A percentile compares a stretch with the other conserved stretches of the same genome.
Evolutionary conservation across 257 asterid species (phyloP).

Genomic region (Gentiana straminea): DNA sequence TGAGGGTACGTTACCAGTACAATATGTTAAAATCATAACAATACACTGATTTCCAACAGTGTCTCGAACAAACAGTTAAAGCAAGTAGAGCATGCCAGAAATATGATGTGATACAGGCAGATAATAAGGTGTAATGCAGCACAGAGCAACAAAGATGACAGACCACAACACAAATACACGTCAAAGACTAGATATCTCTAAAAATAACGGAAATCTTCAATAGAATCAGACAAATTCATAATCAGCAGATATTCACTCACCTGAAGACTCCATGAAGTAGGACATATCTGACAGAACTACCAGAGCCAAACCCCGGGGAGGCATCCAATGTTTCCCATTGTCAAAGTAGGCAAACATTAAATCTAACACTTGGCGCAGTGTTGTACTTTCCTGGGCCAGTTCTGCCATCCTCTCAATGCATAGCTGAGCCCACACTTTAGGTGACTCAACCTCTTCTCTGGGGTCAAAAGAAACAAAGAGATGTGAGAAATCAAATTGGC

Average conservation of each 20-base stretch:
- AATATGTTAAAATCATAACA: no score
- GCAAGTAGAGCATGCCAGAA: no score
- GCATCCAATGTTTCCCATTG: conserved; percentile 59
- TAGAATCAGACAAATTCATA: no score
- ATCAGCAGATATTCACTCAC: conserved; percentile 18
- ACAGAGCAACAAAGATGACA: background rate
- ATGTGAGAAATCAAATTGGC: conserved; percentile 2
- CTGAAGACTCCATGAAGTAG: conserved; percentile 70
- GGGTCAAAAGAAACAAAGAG: conserved; percentile 14
- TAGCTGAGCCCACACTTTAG: conserved; percentile 88
- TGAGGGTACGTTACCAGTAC: no score
- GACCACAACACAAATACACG: background rate
- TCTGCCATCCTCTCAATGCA: conserved; percentile 90
- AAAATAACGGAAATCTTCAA: no score
- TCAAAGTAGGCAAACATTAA: conserved; percentile 85
- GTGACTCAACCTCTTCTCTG: conserved; percentile 84
- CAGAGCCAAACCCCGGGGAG: conserved; percentile 64
- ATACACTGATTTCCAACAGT: no score
- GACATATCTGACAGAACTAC: conserved; percentile 70
- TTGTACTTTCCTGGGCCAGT: conserved; percentile 76
- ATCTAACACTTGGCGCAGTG: conserved; percentile 81
- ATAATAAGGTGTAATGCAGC: no score
- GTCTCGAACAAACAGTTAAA: no score
- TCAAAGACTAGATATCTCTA: no score
- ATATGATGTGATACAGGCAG: no score